Percentiles rank a stretch among this genome's conserved stretches.
phyloP scores from a whole-genome alignment of 148 eudicot genomes.

The Silene uniflora region DNA sequence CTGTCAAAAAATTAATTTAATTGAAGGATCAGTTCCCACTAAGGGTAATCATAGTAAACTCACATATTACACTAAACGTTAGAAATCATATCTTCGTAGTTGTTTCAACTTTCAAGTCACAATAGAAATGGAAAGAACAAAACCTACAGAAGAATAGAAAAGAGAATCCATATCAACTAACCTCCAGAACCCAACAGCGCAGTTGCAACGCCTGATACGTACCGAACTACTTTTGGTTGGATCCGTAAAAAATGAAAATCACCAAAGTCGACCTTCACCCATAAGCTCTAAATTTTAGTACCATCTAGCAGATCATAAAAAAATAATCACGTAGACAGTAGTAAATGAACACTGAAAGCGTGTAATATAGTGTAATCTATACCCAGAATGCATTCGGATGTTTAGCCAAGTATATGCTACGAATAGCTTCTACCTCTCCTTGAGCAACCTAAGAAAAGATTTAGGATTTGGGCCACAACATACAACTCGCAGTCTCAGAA shows the following conservation, averaged over 20 bases:
- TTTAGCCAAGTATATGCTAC: constrained; percentile 70
- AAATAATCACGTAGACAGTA: constrained; percentile 1
- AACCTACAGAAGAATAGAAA: background rate
- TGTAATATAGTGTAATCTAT: constrained; percentile 17
- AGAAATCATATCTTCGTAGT: background rate
- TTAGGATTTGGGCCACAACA: background rate
- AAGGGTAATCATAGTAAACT: background rate
- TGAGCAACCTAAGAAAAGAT: constrained; percentile 50
- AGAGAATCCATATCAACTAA: constrained; percentile 28
- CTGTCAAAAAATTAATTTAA: constrained; percentile 34
- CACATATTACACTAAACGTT: background rate
- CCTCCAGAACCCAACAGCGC: constrained; percentile 98
- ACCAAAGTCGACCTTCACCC: constrained; percentile 87
- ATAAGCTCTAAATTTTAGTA: constrained; percentile 26
- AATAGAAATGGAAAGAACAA: background rate
- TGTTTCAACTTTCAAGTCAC: background rate
- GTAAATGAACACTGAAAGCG: background rate
- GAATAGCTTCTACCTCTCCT: constrained; percentile 52
- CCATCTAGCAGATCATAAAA: background rate
- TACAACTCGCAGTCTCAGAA: background rate
- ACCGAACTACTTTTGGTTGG: constrained; percentile 78
- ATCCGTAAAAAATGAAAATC: constrained; percentile 91
- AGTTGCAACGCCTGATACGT: constrained; percentile 94
- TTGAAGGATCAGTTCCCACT: background rate
- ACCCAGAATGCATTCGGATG: constrained; percentile 98